These are phyloP conservation scores for Ilyonectria sp. DNA, from an alignment of 2,329 filamentous ascomycete species.

Conservation along the genomic window DNA sequence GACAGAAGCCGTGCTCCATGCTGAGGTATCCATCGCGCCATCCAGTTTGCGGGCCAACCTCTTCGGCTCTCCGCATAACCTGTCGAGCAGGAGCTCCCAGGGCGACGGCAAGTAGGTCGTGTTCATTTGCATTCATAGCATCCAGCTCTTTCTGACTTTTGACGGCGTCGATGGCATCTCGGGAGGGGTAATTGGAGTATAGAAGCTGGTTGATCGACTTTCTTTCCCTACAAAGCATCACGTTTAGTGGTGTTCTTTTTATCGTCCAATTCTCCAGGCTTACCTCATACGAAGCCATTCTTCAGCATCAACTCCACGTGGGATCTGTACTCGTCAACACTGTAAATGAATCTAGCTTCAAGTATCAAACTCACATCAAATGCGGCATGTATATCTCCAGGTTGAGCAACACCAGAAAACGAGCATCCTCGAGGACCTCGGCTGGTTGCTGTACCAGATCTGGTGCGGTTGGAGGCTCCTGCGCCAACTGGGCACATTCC, in stretches of 20 bases:
- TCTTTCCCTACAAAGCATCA: conserved; percentile 52
- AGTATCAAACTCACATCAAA: conserved; percentile 33
- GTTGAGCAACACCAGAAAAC: conserved; percentile 36
- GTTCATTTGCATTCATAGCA: conserved; percentile 62
- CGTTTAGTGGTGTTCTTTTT: not conserved
- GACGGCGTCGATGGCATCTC: conserved; percentile 56
- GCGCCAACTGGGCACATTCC: conserved; percentile 42
- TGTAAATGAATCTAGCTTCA: not conserved
- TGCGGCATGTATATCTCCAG: conserved; percentile 40
- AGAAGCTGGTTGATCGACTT: conserved; percentile 65
- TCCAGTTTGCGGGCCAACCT: conserved; percentile 65
- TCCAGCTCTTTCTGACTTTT: conserved; percentile 60
- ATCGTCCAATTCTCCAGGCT: not conserved
- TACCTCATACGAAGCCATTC: conserved; percentile 61
- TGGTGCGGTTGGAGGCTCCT: conserved; percentile 4
- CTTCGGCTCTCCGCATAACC: conserved; percentile 67
- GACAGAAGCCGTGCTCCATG: conserved; percentile 66
- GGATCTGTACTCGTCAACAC: conserved; percentile 54
- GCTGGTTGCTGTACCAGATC: conserved; percentile 13
- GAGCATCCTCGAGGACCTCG: conserved; percentile 36
- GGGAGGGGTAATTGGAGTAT: conserved; percentile 60
- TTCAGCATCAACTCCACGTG: conserved; percentile 60
- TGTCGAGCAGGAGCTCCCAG: conserved; percentile 69
- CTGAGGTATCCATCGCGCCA: conserved; percentile 61
- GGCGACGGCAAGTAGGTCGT: conserved; percentile 66